phyloP scores from a whole-genome alignment of 176 grass and related monocot species.

The Aegilops speltoides region DNA sequence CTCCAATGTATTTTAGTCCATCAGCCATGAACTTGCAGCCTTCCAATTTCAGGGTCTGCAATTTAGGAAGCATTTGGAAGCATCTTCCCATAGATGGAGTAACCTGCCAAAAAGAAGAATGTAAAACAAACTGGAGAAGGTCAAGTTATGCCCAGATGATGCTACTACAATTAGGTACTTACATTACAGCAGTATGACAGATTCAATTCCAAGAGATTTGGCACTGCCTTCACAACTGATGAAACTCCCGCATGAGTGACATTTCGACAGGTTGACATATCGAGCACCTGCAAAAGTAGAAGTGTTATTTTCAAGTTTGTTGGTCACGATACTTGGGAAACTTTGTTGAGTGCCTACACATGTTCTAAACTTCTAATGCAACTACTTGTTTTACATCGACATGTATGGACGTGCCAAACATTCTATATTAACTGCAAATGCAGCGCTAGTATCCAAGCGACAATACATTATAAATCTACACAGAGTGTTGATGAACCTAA shows the following conservation, averaged over 20 bases:
- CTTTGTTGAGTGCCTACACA: background rate
- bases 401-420: background rate
- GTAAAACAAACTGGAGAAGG: background rate
- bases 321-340: background rate
- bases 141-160: background rate
- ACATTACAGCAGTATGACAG: constrained; percentile 68
- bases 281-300: constrained; percentile 57
- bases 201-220: constrained; percentile 56
- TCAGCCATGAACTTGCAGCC: constrained; percentile 58
- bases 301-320: constrained; percentile 4
- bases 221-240: constrained; percentile 37
- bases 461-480: background rate
- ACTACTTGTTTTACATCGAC: background rate
- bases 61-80: constrained; percentile 44
- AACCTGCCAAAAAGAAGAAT: constrained; percentile 47
- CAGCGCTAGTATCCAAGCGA: no score
- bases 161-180: constrained; percentile 32
- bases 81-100: constrained; percentile 40
- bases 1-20: constrained; percentile 61
- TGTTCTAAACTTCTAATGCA: background rate
- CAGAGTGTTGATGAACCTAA: background rate
- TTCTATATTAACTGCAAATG: background rate
- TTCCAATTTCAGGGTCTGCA: constrained; percentile 70
- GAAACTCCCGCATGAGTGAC: constrained; percentile 55
- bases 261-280: constrained; percentile 73